Conservation (phyloP, 2,329 filamentous ascomycete genomes). For the Cytospora mali region DNA sequence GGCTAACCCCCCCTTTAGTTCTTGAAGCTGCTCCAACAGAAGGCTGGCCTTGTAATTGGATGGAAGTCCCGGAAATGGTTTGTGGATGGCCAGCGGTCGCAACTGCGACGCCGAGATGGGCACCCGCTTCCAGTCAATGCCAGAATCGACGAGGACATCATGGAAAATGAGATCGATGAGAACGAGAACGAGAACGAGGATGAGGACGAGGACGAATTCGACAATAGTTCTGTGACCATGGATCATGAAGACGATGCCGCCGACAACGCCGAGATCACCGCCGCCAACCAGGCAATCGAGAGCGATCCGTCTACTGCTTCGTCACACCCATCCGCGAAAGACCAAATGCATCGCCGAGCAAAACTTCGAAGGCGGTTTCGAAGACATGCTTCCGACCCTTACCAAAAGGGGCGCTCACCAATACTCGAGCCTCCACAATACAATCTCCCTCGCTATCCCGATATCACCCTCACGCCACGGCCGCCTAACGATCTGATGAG, state of each 20-base stretch:
- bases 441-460: not conserved
- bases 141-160: not conserved
- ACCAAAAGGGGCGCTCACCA: not conserved
- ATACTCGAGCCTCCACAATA: not conserved
- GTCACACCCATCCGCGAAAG: rapidly evolving
- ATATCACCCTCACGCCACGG: not conserved
- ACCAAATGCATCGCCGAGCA: not conserved
- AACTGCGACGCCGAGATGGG: not conserved
- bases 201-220: no score
- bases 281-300: not conserved
- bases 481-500: not conserved
- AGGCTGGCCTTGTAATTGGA: not conserved
- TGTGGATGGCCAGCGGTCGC: not conserved
- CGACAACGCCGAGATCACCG: not conserved
- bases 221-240: not conserved
- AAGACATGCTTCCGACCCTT: not conserved
- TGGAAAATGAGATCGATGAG: not conserved
- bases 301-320: no score
- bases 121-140: not conserved
- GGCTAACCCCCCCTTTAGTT: not conserved
- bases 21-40: not conserved
- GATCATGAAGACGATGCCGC: not conserved
- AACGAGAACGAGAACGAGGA: not conserved
- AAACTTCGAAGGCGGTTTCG: not conserved
- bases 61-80: not conserved